These are phyloP conservation scores for Cerioporus squamosus DNA, from an alignment of 1,284 basidiomycete genomes.

Conservation along the genomic window DNA sequence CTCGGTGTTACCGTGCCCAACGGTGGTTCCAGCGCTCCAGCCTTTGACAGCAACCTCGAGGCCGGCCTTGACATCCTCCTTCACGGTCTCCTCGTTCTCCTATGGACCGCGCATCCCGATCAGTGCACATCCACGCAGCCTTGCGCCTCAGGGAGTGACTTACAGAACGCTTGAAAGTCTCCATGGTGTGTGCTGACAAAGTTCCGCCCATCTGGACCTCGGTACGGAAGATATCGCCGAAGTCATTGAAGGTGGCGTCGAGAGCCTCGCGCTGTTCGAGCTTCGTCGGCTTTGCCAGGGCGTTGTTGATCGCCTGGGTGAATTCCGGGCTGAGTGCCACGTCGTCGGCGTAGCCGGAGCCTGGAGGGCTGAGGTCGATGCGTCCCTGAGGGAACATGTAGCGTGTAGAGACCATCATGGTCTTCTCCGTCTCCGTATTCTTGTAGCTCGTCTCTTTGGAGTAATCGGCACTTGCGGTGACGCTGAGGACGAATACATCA, in stretches of 20 bases:
- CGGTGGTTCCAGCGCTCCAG: background rate
- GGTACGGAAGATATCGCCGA: too few relatives aligned
- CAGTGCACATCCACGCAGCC: background rate
- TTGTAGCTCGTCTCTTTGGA: background rate
- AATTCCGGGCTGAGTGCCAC: background rate
- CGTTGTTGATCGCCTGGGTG: background rate
- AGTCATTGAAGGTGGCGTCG: too few relatives aligned
- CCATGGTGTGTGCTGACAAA: too few relatives aligned
- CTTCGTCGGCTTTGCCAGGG: background rate
- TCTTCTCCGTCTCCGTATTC: background rate
- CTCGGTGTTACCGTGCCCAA: background rate
- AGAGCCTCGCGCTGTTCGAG: background rate
- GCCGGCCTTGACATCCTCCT: background rate
- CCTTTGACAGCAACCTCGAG: background rate
- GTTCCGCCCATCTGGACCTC: too few relatives aligned
- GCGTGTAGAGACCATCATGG: background rate
- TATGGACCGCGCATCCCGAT: background rate
- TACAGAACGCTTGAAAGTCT: too few relatives aligned
- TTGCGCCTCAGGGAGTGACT: too few relatives aligned
- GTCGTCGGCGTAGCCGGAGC: background rate
- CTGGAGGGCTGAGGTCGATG: background rate
- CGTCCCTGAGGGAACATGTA: background rate
- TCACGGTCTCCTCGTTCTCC: conserved; percentile 1
- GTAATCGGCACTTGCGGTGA: background rate
- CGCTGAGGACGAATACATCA: background rate